These are phyloP conservation scores for Daldinia vernicosa DNA, from an alignment of 495 filamentous ascomycete species.

Conservation along the genomic window DNA sequence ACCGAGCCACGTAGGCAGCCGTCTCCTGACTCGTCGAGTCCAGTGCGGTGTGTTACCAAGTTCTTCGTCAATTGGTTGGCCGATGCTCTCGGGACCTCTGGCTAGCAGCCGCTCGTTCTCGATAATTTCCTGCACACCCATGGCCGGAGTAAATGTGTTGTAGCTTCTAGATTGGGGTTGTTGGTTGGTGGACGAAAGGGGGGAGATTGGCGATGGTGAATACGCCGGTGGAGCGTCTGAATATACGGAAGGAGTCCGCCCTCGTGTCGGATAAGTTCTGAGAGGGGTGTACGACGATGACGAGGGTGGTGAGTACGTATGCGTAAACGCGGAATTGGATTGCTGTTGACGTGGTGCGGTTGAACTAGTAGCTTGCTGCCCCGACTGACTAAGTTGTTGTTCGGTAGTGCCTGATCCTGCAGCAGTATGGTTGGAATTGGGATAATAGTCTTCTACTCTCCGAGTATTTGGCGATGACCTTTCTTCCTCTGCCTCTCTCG, in stretches of 20 bases:
- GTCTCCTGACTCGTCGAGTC: conserved; percentile 46
- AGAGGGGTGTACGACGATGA: conserved; percentile 34
- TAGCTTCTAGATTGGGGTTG: conserved; percentile 44
- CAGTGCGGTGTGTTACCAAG: conserved; percentile 31
- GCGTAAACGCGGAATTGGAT: conserved; percentile 22
- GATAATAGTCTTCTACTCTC: conserved; percentile 9
- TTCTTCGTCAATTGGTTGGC: conserved; percentile 40
- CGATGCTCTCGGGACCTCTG: conserved; percentile 55
- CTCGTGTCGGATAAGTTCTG: conserved; percentile 11
- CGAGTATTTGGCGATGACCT: conserved; percentile 27
- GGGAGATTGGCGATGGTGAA: conserved; percentile 51
- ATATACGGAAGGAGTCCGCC: conserved; percentile 44
- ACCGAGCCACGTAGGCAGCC: conserved; percentile 41
- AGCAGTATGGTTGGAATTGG: conserved; percentile 14
- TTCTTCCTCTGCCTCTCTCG: conserved; percentile 51
- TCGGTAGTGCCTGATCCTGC: conserved; percentile 33
- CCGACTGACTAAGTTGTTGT: conserved; percentile 12
- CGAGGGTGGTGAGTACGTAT: conserved; percentile 42
- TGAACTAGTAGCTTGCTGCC: conserved; percentile 25
- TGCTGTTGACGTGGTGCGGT: conserved; percentile 18
- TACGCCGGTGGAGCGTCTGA: conserved; percentile 59
- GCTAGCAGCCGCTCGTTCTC: conserved; percentile 50
- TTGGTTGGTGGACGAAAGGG: conserved; percentile 26
- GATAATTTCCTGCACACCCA: conserved; percentile 47
- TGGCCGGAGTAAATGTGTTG: conserved; percentile 51